Evolutionary conservation across 2,329 filamentous ascomycete species (phyloP).

Genomic region (Ophiocordyceps camponoti-floridani): DNA sequence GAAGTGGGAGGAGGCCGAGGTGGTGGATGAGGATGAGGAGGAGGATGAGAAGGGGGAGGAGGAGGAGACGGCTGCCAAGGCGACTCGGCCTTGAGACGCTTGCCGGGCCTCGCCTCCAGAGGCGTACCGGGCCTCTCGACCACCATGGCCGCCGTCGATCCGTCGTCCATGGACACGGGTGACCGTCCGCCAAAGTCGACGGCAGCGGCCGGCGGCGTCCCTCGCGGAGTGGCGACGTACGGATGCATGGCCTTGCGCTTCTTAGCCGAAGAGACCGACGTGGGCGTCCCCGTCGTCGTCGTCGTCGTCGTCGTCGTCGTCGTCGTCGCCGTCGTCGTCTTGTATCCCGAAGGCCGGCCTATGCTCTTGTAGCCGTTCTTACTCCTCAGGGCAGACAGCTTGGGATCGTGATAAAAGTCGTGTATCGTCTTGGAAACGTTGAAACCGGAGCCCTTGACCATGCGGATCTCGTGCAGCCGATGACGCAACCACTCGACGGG

Average conservation of each 20-base stretch:
- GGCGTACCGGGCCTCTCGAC: not conserved
- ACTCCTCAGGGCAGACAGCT: conserved; percentile 27
- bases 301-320: no score
- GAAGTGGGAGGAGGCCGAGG: no score
- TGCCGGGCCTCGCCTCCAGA: conserved; percentile 1
- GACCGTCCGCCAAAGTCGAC: conserved; percentile 3
- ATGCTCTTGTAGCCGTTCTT: conserved; percentile 40
- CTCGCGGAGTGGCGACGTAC: conserved; percentile 10
- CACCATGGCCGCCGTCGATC: not conserved
- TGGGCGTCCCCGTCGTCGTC: no score
- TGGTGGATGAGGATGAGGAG: no score
- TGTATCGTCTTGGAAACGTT: conserved; percentile 31
- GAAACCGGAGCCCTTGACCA: conserved; percentile 25
- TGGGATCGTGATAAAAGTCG: conserved; percentile 37
- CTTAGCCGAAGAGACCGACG: conserved; percentile 9
- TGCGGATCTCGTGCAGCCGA: conserved; percentile 31
- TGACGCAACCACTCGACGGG: conserved; percentile 40
- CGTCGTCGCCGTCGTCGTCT: no score
- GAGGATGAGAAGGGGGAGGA: no score
- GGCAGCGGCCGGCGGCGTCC: conserved; percentile 9
- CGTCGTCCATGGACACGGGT: not conserved
- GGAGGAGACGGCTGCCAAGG: conserved; percentile 6
- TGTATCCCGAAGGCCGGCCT: conserved; percentile 32
- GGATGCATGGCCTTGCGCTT: conserved; percentile 17
- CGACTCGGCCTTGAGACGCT: conserved; percentile 9